Evolutionary conservation across 1,139 yeast genomes (phyloP), one percentile per base, ranked within the genome.

Genomic region (Insectozyma bohioensis): DNA sequence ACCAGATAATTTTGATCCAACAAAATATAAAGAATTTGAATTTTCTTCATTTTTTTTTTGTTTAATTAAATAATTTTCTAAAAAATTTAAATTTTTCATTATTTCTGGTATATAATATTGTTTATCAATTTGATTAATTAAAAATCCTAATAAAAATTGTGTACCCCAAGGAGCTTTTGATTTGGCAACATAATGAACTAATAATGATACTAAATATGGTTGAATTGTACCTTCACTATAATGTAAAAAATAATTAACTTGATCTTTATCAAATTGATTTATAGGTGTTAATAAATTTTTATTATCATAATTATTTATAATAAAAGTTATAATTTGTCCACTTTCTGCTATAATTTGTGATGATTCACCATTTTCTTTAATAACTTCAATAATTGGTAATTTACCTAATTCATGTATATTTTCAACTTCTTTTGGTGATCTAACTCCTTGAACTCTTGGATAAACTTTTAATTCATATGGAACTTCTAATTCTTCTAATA

Each of bases 151-250:
- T n/a, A 64, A 36, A 27, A 41, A 45, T 14, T 44, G 40, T 7
- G 45, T 32, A 2, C 58, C 57, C 33, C 49, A 61, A 3, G 69
- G 69, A 3, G 66, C 59, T 19, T 26, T 39, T 12, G 40, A 16
- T 20, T 36, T 41, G 3, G 71, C 67, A 13, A 47, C 29, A 14
- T 34, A 28, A 24, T 54, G 48, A 15, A 65, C 56, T 25, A 63
- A 49, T 10, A 58, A 42, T 4, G 61, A 46, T 5, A 65, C 67
- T 34, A 61, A 46, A 20, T 44, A 41, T 2, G 59, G 56, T 43
- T 65, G 69, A 26, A 66, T 49, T 6, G 64, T 49, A 1, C 67
- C 69, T 45, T 66, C 72, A n/a, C 64, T 39, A 32, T 54, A 66
- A 41, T 64, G 65, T 28, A 61, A 51, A 42, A 49, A 65, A 46